Percentiles rank a stretch among this genome's conserved stretches.
These are phyloP conservation scores for Termitomyces sp. DNA, from an alignment of 768 basidiomycete species.

Conservation along the genomic window DNA sequence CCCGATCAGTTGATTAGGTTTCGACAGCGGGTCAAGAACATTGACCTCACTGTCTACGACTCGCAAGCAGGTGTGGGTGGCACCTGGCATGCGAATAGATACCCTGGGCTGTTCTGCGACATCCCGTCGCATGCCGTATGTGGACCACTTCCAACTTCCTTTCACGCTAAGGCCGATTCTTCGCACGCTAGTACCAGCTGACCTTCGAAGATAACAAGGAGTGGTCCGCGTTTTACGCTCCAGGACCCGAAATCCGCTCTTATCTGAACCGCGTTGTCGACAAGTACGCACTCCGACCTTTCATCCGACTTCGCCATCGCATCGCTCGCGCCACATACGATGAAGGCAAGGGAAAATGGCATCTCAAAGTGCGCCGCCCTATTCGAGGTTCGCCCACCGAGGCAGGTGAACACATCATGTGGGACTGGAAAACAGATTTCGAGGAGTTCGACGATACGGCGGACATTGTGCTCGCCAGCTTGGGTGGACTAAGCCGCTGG, in stretches of 20 bases:
- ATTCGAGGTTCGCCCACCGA: constrained; percentile 7
- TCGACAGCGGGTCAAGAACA: constrained; percentile 45
- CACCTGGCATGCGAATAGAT: constrained; percentile 53
- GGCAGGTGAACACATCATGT: constrained; percentile 10
- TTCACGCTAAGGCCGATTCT: neutral
- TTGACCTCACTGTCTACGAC: constrained; percentile 55
- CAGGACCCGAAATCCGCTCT: constrained; percentile 51
- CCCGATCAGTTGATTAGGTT: constrained; percentile 27
- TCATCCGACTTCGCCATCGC: constrained; percentile 53
- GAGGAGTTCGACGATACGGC: constrained; percentile 48
- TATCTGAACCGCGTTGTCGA: constrained; percentile 51
- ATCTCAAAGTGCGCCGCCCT: constrained; percentile 39
- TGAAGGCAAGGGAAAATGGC: constrained; percentile 50
- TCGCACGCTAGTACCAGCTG: constrained; percentile 42
- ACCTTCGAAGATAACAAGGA: constrained; percentile 53
- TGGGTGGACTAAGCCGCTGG: constrained; percentile 52
- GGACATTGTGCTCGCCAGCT: constrained; percentile 53
- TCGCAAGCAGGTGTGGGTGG: constrained; percentile 54
- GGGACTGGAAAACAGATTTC: constrained; percentile 20
- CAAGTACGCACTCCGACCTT: constrained; percentile 47
- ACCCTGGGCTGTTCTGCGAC: constrained; percentile 26
- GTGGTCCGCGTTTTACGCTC: constrained; percentile 59
- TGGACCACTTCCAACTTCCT: neutral
- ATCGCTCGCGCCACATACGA: constrained; percentile 46
- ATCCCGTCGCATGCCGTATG: constrained; percentile 4